Conservation (phyloP, 2,329 filamentous ascomycete genomes). For the Diaporthe longicolla region DNA sequence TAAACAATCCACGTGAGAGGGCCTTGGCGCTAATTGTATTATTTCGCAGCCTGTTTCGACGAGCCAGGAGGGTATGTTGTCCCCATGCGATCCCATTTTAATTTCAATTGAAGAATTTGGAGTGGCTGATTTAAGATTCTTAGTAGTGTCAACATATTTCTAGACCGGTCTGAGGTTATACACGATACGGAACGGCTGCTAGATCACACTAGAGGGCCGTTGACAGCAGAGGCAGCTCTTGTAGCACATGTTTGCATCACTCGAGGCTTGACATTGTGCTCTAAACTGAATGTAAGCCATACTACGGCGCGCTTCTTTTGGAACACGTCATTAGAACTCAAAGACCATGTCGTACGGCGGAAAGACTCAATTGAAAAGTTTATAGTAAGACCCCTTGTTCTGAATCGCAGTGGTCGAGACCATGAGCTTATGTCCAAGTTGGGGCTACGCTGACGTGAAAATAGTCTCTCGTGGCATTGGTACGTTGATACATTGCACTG, state of each 20-base stretch:
- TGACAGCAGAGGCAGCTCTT: background rate
- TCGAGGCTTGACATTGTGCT: background rate
- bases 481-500: background rate
- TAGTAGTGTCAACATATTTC: background rate
- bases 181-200: background rate
- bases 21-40: background rate
- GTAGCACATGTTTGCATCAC: background rate
- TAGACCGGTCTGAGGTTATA: background rate
- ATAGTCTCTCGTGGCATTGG: background rate
- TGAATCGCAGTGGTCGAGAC: background rate
- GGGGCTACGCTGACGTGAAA: background rate
- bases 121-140: background rate
- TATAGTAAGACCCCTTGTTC: background rate
- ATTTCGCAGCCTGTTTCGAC: background rate
- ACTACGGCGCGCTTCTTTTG: background rate
- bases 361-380: background rate
- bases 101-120: rapidly evolving
- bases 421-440: background rate
- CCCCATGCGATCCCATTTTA: background rate
- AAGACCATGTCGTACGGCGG: background rate
- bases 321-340: background rate
- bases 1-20: background rate
- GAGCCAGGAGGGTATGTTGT: background rate
- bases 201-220: background rate
- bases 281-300: background rate